A percentile compares a stretch with the other conserved stretches of the same genome.
phyloP scores from a whole-genome alignment of 2,329 filamentous ascomycete species.

The Sclerotinia sclerotiorum region DNA sequence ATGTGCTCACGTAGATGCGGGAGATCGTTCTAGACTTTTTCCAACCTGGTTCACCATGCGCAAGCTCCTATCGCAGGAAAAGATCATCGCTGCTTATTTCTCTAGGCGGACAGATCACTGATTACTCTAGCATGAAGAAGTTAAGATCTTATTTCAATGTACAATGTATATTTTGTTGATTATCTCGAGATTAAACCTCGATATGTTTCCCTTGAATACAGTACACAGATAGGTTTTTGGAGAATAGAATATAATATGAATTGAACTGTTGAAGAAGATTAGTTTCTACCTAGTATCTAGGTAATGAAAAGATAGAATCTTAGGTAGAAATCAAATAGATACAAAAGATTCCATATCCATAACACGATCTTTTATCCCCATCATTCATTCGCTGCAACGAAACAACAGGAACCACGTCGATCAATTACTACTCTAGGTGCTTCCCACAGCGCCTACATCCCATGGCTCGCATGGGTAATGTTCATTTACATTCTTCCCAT shows the following conservation, averaged over 20 bases:
- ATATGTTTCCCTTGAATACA: neutral
- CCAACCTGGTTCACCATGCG: neutral
- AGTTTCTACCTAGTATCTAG: too few species aligned
- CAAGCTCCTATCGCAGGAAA: neutral
- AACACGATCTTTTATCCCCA: neutral
- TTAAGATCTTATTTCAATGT: too few species aligned
- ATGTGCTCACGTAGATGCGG: neutral
- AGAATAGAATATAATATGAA: neutral
- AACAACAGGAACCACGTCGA: neutral
- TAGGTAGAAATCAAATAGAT: neutral
- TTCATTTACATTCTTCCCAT: neutral
- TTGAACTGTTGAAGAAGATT: too few species aligned
- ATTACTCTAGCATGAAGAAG: neutral
- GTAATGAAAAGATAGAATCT: neutral
- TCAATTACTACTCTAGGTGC: neutral
- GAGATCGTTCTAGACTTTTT: conserved; percentile 9
- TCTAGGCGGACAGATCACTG: neutral
- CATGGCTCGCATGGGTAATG: conserved; percentile 2
- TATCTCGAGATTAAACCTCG: neutral
- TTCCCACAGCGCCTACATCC: conserved; percentile 2
- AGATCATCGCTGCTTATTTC: conserved; percentile 19
- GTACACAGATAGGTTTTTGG: neutral
- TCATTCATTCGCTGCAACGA: neutral
- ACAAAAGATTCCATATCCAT: neutral
- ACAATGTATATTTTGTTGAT: neutral